phyloP scores from a whole-genome alignment of 768 basidiomycete species.

The Mycena polygramma region DNA sequence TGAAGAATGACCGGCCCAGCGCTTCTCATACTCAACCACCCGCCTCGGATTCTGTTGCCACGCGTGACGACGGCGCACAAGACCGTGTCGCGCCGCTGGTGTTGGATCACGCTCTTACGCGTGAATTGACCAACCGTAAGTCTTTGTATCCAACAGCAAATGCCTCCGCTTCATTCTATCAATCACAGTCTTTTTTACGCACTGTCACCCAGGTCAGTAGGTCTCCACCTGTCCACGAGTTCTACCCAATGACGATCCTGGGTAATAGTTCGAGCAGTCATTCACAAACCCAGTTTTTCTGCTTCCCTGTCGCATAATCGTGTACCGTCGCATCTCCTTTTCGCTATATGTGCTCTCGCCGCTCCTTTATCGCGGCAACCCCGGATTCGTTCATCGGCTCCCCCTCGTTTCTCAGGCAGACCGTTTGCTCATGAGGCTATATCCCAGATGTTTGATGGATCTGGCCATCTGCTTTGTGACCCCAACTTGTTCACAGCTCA shows the following conservation, averaged over 20 bases:
- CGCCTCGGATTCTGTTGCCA: constrained; percentile 51
- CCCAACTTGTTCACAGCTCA: constrained; percentile 80
- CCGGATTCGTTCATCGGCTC: constrained; percentile 63
- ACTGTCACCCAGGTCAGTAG: constrained; percentile 69
- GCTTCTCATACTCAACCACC: constrained; percentile 47
- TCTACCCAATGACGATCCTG: no score
- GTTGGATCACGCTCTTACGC: constrained; percentile 73
- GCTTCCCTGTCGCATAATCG: constrained; percentile 73
- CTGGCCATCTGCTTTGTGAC: constrained; percentile 72
- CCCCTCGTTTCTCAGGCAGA: constrained; percentile 53
- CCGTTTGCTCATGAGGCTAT: constrained; percentile 67
- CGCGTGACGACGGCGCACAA: constrained; percentile 48
- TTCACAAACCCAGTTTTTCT: constrained; percentile 85
- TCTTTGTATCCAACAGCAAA: constrained; percentile 35
- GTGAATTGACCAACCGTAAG: constrained; percentile 83
- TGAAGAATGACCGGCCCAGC: constrained; percentile 58
- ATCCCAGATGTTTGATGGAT: constrained; percentile 78
- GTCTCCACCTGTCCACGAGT: no score
- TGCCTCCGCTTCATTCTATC: constrained; percentile 5
- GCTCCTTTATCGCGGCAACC: constrained; percentile 82
- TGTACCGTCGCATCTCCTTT: constrained; percentile 78
- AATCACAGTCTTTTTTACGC: constrained; percentile 80
- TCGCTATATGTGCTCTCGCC: constrained; percentile 83
- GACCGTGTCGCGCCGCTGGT: constrained; percentile 60
- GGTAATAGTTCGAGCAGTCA: constrained; percentile 66